Conservation (phyloP, 495 filamentous ascomycete species). For the Paragyromitra xinjiangensis region DNA sequence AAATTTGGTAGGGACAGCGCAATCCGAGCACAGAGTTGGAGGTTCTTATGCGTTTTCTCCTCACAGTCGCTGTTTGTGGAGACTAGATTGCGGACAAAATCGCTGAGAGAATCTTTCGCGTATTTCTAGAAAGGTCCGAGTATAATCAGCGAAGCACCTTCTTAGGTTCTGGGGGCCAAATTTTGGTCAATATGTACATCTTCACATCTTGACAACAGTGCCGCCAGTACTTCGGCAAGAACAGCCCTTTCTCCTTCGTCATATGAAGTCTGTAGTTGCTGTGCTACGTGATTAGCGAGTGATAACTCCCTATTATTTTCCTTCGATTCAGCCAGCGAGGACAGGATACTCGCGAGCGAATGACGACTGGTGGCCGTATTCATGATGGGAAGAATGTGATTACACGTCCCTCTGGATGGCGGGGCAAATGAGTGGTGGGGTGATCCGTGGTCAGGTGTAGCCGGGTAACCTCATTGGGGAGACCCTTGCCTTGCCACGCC, state of each 20-base stretch:
- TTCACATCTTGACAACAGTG: conserved; percentile 28
- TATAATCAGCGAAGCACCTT: conserved; percentile 30
- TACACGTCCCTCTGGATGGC: conserved; percentile 19
- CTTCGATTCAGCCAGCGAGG: conserved; percentile 9
- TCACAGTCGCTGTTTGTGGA: neutral
- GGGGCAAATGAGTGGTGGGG: conserved; percentile 35
- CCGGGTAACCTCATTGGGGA: conserved; percentile 34
- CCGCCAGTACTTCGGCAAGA: conserved; percentile 35
- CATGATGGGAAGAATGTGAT: conserved; percentile 29
- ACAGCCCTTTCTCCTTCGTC: conserved; percentile 29
- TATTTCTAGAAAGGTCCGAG: conserved; percentile 27
- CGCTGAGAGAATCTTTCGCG: conserved; percentile 18
- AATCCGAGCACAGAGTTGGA: conserved; percentile 34
- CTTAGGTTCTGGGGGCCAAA: conserved; percentile 13
- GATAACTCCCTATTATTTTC: neutral
- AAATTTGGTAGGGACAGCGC: conserved; percentile 21
- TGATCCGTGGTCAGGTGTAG: neutral
- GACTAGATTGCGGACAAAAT: conserved; percentile 33
- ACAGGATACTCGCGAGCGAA: conserved; percentile 35
- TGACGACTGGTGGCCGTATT: conserved; percentile 16
- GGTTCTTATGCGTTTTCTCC: conserved; percentile 25
- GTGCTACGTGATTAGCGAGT: conserved; percentile 28
- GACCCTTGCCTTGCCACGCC: neutral
- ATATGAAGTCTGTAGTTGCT: neutral
- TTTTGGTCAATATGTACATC: conserved; percentile 41